Conservation (phyloP, 2,329 filamentous ascomycete species). For the Ustilaginoidea virens region DNA sequence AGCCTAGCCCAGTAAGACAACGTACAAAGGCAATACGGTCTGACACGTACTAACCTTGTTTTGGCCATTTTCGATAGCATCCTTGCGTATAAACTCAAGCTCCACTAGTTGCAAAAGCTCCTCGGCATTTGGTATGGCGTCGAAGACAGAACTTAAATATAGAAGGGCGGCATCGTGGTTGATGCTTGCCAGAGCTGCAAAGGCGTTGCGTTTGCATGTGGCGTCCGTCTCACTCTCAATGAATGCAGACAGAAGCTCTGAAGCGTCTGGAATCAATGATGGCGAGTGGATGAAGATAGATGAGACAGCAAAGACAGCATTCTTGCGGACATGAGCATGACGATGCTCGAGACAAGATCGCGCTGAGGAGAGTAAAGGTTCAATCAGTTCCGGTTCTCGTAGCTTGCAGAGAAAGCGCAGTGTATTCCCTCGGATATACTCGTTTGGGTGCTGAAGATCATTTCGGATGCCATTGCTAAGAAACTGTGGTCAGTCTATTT, state of each 20-base stretch:
- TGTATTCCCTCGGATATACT: constrained; percentile 97
- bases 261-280: constrained; percentile 83
- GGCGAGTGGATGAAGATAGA: constrained; percentile 88
- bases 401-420: constrained; percentile 94
- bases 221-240: constrained; percentile 81
- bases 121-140: constrained; percentile 85
- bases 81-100: constrained; percentile 93
- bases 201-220: constrained; percentile 96
- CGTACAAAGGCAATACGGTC: constrained; percentile 11
- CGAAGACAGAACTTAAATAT: constrained; percentile 80
- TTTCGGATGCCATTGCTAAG: constrained; percentile 91
- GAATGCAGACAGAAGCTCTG: constrained; percentile 82
- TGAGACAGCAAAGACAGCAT: constrained; percentile 86
- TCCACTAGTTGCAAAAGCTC: constrained; percentile 87
- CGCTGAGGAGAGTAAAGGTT: constrained; percentile 84
- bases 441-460: constrained; percentile 92
- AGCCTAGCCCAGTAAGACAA: constrained; percentile 34
- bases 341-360: constrained; percentile 88
- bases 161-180: constrained; percentile 84
- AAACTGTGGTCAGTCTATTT: not conserved
- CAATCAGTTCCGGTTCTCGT: constrained; percentile 86
- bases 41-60: constrained; percentile 53
- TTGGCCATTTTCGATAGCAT: constrained; percentile 83
- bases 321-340: constrained; percentile 96
- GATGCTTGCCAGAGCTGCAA: constrained; percentile 78